Evolutionary conservation across 1,284 basidiomycete genomes (phyloP).

Genomic region (Melampsora larici-populina): DNA sequence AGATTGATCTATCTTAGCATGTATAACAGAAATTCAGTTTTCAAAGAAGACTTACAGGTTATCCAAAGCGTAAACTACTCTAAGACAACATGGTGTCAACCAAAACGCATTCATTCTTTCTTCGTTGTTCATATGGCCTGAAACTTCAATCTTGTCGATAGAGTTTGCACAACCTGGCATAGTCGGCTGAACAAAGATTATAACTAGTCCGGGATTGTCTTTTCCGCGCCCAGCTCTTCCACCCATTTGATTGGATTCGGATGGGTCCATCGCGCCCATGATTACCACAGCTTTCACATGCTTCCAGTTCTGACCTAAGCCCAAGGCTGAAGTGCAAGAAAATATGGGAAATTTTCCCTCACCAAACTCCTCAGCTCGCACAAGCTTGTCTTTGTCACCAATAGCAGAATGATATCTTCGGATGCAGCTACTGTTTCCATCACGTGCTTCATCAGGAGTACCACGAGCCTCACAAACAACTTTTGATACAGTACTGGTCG

Average conservation of each 20-base stretch:
- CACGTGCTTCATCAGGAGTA: not conserved
- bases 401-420: not conserved
- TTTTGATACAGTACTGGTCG: not conserved
- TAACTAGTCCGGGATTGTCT: not conserved
- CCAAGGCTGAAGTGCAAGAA: conserved; percentile 18
- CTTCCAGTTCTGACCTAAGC: conserved; percentile 28
- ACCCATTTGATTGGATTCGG: conserved; percentile 11
- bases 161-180: too few relatives aligned
- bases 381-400: not conserved
- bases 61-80: too few relatives aligned
- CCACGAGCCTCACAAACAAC: not conserved
- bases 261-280: conserved; percentile 12
- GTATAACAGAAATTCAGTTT: too few relatives aligned
- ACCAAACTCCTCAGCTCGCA: not conserved
- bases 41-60: too few relatives aligned
- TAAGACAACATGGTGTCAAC: conserved; percentile 7
- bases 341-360: not conserved
- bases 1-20: too few relatives aligned
- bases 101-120: conserved; percentile 7
- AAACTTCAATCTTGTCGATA: too few relatives aligned
- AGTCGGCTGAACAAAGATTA: not conserved
- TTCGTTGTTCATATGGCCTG: not conserved
- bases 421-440: not conserved
- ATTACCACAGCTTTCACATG: not conserved
- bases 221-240: not conserved